A percentile compares a stretch with the other conserved stretches of the same genome.
phyloP scores from a whole-genome alignment of 306 rosid genomes.

The Psophocarpus tetragonolobus region DNA sequence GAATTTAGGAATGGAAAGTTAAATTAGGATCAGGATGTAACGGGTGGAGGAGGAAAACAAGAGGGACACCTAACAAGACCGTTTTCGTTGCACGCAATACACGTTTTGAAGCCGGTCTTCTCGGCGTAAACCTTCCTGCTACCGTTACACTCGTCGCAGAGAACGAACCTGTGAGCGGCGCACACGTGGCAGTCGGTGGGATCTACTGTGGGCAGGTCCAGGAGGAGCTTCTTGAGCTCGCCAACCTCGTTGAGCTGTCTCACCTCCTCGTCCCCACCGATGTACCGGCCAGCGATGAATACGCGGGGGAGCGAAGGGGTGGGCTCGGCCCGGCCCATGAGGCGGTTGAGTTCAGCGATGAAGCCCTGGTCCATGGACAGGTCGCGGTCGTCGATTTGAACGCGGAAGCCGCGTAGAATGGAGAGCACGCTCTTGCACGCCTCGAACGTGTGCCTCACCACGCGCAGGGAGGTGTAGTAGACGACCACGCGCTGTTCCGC shows the following conservation, averaged over 20 bases:
- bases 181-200: slow-evolving; percentile 58
- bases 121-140: slow-evolving; percentile 66
- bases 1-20: not conserved
- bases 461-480: slow-evolving; percentile 87
- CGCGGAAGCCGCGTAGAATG: slow-evolving; percentile 74
- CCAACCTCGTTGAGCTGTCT: slow-evolving; percentile 65
- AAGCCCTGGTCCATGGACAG: slow-evolving; percentile 78
- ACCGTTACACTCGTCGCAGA: slow-evolving; percentile 76
- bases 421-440: slow-evolving; percentile 74
- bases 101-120: slow-evolving; percentile 62
- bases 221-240: slow-evolving; percentile 79
- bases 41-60: slow-evolving; percentile 50
- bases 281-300: slow-evolving; percentile 71
- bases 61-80: slow-evolving; percentile 85
- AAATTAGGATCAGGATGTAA: slow-evolving; percentile 2
- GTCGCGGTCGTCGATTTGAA: slow-evolving; percentile 86
- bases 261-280: slow-evolving; percentile 89
- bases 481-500: slow-evolving; percentile 76
- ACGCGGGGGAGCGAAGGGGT: slow-evolving; percentile 55
- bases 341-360: slow-evolving; percentile 52
- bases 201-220: slow-evolving; percentile 62
- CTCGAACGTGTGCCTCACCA: slow-evolving; percentile 77
- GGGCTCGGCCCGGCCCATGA: slow-evolving; percentile 47
- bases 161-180: slow-evolving; percentile 61
- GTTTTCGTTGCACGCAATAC: slow-evolving; percentile 71